Percentiles rank a stretch among this genome's conserved stretches.
Conservation (phyloP, 192 early-diverging fungal species). For the Borealophlyctis nickersoniae region DNA sequence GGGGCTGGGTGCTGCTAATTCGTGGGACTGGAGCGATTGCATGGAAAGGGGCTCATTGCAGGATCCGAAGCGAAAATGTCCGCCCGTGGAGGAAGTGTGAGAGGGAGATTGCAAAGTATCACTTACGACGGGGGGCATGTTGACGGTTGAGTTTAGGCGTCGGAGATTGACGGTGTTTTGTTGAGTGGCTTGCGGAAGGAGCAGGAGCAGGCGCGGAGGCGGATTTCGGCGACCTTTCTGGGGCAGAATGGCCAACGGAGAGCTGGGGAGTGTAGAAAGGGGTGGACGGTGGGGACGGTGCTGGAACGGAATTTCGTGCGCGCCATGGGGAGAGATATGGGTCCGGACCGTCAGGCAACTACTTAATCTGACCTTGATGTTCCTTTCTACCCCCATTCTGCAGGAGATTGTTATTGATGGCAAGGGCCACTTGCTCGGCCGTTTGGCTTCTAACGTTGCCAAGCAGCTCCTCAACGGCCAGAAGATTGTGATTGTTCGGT, state of each 20-base stretch:
- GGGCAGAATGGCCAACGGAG: neutral
- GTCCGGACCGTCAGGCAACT: neutral
- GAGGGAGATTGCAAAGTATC: neutral
- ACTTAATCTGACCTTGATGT: no score
- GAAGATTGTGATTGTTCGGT: slow-evolving; percentile 95
- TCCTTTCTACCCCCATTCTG: neutral
- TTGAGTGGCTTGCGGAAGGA: no score
- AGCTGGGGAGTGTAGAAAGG: neutral
- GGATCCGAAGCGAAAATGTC: neutral
- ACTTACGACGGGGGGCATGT: neutral
- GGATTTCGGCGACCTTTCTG: neutral
- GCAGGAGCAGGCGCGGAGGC: neutral
- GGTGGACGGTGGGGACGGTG: neutral
- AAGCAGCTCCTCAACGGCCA: slow-evolving; percentile 98
- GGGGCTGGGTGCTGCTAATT: neutral
- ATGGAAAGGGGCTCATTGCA: neutral
- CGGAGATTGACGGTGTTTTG: no score
- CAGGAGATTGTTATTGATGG: slow-evolving; percentile 98
- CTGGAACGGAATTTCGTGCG: no score
- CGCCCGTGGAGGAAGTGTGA: neutral
- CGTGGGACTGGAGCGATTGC: no score
- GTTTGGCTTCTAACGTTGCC: slow-evolving; percentile 94
- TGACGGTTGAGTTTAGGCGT: no score
- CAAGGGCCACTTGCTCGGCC: slow-evolving; percentile 98
- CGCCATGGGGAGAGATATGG: no score